Base-by-base conservation (phyloP, 352 stramenopile species). In the Elongisporangium undulatum region DNA sequence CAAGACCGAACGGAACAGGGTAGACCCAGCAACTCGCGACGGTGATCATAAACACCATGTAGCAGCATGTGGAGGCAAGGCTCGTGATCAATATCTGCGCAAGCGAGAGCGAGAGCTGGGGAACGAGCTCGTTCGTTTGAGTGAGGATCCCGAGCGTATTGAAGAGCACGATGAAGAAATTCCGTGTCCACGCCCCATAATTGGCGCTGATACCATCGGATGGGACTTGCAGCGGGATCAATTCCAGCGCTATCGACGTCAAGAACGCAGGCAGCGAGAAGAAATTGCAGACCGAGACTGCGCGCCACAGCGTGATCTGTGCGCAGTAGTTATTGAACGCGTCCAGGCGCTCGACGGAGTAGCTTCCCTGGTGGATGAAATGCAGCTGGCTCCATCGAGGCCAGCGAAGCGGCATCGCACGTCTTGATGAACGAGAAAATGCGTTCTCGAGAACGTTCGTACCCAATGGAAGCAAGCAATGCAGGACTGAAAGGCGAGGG, bases 1-100 rank as follows among this genome's bases (percentile, higher is more conserved):
- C 50, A 15, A 67, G 45, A 2, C 57, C 62, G 38, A 74, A 78
- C 0, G 70, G 70, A 20, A 73, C 53, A 12, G 64, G 67, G 12
- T 53, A 78, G n/a, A 53, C 62, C 66, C 62, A 71, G 13, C 56
- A 38, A 23, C 51, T 58, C 49, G 60, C 63, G 1, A 72, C 15
- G 1, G 69, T 13, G 16, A 64, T 48, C 1, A 55, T 53, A 6
- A 55, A n/a, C n/a, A n/a, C n/a, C n/a, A n/a, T n/a, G n/a, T n/a
- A 68, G 2, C 52, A 22, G 17, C 62, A 26, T 9, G 71, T 56
- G 1, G 68, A 64, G 0, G 57, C 61, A 3, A 68, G 45, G 16
- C 54, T 34, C 4, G 69, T 57, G 29, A 57, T 41, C 0, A 66
- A 10, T n/a, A 34, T 56, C 4, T 49, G 52, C 13, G 7, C 1